Conservation (phyloP, 2,329 filamentous ascomycete species). For the Hymenotorrendiella dingleyae region DNA sequence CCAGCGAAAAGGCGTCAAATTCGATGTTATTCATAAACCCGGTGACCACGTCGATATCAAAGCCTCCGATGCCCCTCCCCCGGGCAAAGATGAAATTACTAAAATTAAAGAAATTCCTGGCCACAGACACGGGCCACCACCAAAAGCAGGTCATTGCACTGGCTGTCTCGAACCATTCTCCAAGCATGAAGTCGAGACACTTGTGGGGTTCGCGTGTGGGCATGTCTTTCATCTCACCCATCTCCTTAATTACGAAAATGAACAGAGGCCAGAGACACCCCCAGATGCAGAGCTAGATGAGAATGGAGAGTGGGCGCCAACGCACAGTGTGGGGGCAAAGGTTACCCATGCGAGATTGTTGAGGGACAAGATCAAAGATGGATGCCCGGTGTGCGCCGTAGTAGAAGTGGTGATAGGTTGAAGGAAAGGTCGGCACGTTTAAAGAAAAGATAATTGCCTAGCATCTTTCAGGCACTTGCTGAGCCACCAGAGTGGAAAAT, state of each 20-base stretch:
- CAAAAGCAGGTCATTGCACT: conserved; percentile 52
- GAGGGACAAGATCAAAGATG: conserved; percentile 60
- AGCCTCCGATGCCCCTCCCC: conserved; percentile 34
- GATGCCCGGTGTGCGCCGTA: conserved; percentile 53
- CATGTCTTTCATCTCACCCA: conserved; percentile 77
- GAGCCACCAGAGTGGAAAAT: too few species aligned
- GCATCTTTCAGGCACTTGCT: too few species aligned
- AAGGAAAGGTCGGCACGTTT: neutral
- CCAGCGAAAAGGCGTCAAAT: conserved; percentile 81
- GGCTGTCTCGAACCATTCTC: conserved; percentile 51
- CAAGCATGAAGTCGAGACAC: conserved; percentile 60
- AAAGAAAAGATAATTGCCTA: too few species aligned
- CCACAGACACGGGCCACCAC: conserved; percentile 11
- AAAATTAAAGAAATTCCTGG: conserved; percentile 11
- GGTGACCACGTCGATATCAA: conserved; percentile 39
- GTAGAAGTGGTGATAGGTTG: neutral
- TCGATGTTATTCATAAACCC: conserved; percentile 59
- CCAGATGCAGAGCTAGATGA: conserved; percentile 38
- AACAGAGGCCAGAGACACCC: conserved; percentile 34
- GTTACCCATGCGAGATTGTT: conserved; percentile 80
- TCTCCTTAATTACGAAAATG: conserved; percentile 44
- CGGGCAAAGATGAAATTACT: conserved; percentile 4
- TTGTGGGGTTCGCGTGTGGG: conserved; percentile 76
- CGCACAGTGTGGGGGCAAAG: conserved; percentile 73
- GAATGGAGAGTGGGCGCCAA: conserved; percentile 37